These are phyloP conservation scores for Tagetes patula DNA, from an alignment of 129 eudicot genomes.

Conservation along the genomic window DNA sequence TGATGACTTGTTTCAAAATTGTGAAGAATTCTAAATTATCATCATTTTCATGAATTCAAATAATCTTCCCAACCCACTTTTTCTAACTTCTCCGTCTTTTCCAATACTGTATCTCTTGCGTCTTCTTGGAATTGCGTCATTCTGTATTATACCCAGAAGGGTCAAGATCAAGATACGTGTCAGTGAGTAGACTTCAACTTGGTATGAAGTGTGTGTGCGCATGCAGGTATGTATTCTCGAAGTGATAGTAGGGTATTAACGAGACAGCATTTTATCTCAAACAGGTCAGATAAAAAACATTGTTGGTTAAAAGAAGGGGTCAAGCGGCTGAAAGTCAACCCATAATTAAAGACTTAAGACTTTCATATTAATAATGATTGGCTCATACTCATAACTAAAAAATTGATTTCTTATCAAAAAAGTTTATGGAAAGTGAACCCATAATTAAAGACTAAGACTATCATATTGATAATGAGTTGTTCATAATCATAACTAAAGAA, in stretches of 20 bases:
- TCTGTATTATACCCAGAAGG: constrained; percentile 34
- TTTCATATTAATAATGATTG: background rate
- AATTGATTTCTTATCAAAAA: background rate
- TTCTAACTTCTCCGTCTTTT: constrained; percentile 69
- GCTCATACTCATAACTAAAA: background rate
- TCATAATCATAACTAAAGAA: background rate
- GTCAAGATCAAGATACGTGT: background rate
- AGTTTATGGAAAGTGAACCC: too few relatives aligned
- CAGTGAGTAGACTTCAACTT: background rate
- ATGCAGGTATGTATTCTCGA: too few relatives aligned
- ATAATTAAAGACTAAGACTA: background rate
- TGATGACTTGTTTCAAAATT: constrained; percentile 22
- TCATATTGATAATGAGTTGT: background rate
- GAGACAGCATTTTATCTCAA: background rate
- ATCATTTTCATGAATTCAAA: constrained; percentile 44
- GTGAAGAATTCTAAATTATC: background rate
- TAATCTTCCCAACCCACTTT: constrained; percentile 86
- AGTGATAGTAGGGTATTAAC: background rate
- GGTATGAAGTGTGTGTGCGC: background rate
- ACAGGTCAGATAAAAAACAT: background rate
- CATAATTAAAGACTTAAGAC: background rate
- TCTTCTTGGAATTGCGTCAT: constrained; percentile 88
- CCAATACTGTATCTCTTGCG: constrained; percentile 62
- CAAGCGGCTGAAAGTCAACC: background rate
- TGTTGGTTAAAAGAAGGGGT: background rate